Conservation (phyloP, 2,329 filamentous ascomycete species). For the Pseudogymnoascus sp. region DNA sequence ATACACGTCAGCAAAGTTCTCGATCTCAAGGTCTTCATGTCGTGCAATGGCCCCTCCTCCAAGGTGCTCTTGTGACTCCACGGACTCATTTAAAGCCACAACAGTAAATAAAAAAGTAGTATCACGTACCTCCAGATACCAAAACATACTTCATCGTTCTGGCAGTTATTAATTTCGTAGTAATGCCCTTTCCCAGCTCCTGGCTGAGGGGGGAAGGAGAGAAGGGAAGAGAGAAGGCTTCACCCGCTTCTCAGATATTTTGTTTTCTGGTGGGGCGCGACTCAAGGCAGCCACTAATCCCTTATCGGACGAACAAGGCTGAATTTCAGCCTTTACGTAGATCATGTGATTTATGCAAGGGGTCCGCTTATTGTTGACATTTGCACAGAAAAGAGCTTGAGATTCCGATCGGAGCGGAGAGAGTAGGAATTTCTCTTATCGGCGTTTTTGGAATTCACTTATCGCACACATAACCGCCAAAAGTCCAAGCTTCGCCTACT, state of each 20-base stretch:
- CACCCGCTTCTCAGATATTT: slow-evolving; percentile 8
- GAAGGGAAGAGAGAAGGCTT: not conserved
- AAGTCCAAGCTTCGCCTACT: slow-evolving; percentile 8
- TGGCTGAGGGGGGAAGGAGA: slow-evolving; percentile 1
- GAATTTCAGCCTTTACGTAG: not conserved
- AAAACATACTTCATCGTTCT: slow-evolving; percentile 70
- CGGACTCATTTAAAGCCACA: not conserved
- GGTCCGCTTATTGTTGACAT: not conserved
- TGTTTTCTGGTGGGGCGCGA: slow-evolving; percentile 6
- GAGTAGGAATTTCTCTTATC: slow-evolving; percentile 6
- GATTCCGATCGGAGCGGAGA: not conserved
- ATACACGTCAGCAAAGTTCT: slow-evolving; percentile 16
- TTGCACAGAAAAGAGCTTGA: not conserved
- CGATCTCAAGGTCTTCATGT: not conserved
- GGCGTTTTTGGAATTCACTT: slow-evolving; percentile 4
- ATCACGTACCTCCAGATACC: slow-evolving; percentile 58
- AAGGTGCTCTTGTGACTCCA: not conserved
- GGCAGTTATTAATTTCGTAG: slow-evolving; percentile 13
- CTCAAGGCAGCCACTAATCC: slow-evolving; percentile 8
- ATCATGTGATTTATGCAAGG: slow-evolving; percentile 8
- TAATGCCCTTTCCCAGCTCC: not conserved
- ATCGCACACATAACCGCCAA: slow-evolving; percentile 3
- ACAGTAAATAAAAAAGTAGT: not conserved
- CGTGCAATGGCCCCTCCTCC: not conserved
- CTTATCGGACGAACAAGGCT: slow-evolving; percentile 1